Base-by-base conservation (phyloP, 2,329 filamentous ascomycete species). In the Didymella segeticola region DNA sequence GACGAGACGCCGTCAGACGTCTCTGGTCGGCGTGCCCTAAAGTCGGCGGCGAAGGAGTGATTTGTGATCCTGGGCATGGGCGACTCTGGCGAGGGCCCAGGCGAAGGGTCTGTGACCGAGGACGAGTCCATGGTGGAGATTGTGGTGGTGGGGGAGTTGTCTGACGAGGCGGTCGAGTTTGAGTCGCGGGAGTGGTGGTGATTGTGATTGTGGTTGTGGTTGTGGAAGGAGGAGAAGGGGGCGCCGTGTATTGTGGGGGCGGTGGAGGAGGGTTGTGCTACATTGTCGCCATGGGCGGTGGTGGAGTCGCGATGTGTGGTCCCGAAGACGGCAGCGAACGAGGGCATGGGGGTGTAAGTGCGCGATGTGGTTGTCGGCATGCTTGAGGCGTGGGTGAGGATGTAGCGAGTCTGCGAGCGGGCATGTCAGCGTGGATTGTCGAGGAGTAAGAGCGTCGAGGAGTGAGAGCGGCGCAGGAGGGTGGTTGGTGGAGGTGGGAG, bases 61-160 rank as follows among this genome's bases (percentile, higher is more conserved):
- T 91, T 80, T 3, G 90, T 87, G 49, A 89, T 83, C 49, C 92
- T 80, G 51, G 89, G 89, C 48, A 89, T 80, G 1, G 92, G 91
- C 2, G 95, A 97, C 75, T 97, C 93, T 8, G 93, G 93, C 1
- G 93, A 97, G 5, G 19, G 93, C 91, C 46, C 93, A 3, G 95
- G 92, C 5, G 93, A 97, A 7, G 91, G 89, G 66, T 98, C 93
- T 25, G 93, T 93, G 42, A 95, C 82, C 25, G 91, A 90, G 8
- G 91, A 93, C 5, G 93, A 96, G 77, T 96, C 93, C 60, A 93
- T 91, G 17, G 91, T 96, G 5, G 92, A 96, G 43, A 95, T 85
- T 2, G 93, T 96, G 3, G 93, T 97, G 7, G 93, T 98, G 1
- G 95, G 95, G 8, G 93, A 98, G 19, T 93, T 96, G 69, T 96